A percentile compares a stretch with the other conserved stretches of the same genome.
Conservation (phyloP, 192 early-diverging fungal genomes). For the Pecoramyces ruminantium region DNA sequence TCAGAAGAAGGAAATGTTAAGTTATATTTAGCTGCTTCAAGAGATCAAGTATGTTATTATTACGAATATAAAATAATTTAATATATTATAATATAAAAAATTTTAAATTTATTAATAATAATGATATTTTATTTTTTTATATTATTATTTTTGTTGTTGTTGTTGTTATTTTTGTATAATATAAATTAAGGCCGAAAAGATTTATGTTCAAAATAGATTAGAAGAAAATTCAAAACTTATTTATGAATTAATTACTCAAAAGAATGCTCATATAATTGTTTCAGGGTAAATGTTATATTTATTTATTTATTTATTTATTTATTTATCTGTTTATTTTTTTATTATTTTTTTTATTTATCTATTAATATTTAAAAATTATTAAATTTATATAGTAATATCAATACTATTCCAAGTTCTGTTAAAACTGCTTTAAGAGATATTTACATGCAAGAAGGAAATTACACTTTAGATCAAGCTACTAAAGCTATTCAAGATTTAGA, state of each 20-base stretch:
- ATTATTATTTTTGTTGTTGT: no score
- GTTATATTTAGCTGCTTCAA: conserved; percentile 67
- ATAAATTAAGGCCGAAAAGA: conserved; percentile 35
- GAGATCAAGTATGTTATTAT: conserved; percentile 54
- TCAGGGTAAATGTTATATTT: neutral
- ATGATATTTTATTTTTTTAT: no score
- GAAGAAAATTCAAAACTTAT: conserved; percentile 31
- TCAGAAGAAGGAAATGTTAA: conserved; percentile 23
- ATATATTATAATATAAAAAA: no score
- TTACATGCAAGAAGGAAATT: neutral
- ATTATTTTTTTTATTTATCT: no score
- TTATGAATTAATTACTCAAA: conserved; percentile 34
- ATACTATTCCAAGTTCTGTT: neutral
- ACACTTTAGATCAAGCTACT: neutral
- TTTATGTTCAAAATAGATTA: conserved; percentile 68
- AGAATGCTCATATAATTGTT: neutral
- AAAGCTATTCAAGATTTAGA: neutral
- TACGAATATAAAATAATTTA: no score
- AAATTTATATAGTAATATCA: neutral
- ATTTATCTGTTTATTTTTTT: neutral
- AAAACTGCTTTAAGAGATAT: neutral
- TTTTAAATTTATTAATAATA: no score
- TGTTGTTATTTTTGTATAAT: no score
- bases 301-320: neutral
- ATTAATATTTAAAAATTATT: no score